These are phyloP conservation scores for Oryza punctata DNA, from an alignment of 176 grass and related monocot genomes.

Conservation along the genomic window DNA sequence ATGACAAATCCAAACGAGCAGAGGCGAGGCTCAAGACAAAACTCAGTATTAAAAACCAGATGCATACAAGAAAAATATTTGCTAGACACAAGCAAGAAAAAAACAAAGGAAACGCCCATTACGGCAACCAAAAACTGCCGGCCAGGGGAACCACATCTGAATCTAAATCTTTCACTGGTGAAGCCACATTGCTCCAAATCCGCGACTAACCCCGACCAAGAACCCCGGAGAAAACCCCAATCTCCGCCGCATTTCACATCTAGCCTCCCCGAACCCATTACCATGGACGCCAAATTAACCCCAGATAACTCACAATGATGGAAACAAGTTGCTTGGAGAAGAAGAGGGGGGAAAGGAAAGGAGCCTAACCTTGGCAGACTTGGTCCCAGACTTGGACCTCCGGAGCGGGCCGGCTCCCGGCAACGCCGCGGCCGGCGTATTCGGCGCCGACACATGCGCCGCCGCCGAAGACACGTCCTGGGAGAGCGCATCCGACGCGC, in stretches of 20 bases:
- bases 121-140: constrained; percentile 33
- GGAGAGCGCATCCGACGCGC: constrained; percentile 48
- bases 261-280: not conserved
- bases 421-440: constrained; percentile 46
- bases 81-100: not conserved
- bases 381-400: constrained; percentile 70
- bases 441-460: constrained; percentile 39
- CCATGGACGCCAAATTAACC: no score
- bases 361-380: constrained; percentile 70
- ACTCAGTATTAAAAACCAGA: constrained; percentile 21
- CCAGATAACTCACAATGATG: not conserved
- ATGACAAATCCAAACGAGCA: constrained; percentile 36
- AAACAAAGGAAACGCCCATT: constrained; percentile 34
- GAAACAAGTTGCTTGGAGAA: not conserved
- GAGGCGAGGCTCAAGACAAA: constrained; percentile 34
- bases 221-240: constrained; percentile 2
- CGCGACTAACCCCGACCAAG: not conserved
- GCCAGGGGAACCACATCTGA: constrained; percentile 23
- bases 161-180: constrained; percentile 27
- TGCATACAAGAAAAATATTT: constrained; percentile 40
- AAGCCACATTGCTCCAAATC: constrained; percentile 48
- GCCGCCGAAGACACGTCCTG: not conserved
- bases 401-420: constrained; percentile 46
- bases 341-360: not conserved
- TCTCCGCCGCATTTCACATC: constrained; percentile 27